phyloP scores from a whole-genome alignment of 208 protist genomes.

The Tetramitus jugosus region DNA sequence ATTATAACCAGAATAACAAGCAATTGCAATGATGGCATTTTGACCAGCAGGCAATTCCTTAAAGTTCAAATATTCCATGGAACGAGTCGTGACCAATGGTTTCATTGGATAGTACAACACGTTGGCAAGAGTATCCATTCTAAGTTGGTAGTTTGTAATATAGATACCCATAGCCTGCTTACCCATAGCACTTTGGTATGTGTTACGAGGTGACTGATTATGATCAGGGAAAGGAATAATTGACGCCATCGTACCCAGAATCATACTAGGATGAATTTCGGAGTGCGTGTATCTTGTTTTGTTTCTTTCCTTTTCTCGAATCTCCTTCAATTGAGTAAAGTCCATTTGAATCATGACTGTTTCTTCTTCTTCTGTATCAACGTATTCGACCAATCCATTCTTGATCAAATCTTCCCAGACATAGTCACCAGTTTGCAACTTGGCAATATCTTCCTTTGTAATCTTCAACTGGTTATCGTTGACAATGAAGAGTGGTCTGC shows the following conservation, averaged over 20 bases:
- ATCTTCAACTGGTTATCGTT: slow-evolving; percentile 53
- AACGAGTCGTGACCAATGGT: slow-evolving; percentile 72
- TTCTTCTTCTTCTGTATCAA: slow-evolving; percentile 73
- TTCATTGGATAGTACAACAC: slow-evolving; percentile 91
- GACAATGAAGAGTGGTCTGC: slow-evolving; percentile 66
- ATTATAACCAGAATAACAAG: slow-evolving; percentile 95
- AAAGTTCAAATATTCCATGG: slow-evolving; percentile 88
- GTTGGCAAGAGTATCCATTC: slow-evolving; percentile 87
- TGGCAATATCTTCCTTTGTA: slow-evolving; percentile 45
- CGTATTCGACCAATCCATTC: slow-evolving; percentile 78
- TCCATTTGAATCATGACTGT: slow-evolving; percentile 65
- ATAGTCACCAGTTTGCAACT: slow-evolving; percentile 47
- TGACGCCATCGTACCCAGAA: slow-evolving; percentile 84
- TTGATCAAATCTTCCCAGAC: slow-evolving; percentile 74
- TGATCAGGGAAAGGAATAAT: slow-evolving; percentile 95
- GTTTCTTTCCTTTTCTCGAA: slow-evolving; percentile 24
- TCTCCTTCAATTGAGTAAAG: slow-evolving; percentile 46
- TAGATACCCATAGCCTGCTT: slow-evolving; percentile 93
- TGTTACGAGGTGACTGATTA: slow-evolving; percentile 90
- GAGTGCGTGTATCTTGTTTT: slow-evolving; percentile 78
- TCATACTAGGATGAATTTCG: slow-evolving; percentile 94
- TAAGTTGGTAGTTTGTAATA: slow-evolving; percentile 76
- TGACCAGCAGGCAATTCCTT: slow-evolving; percentile 84
- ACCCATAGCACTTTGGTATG: slow-evolving; percentile 93
- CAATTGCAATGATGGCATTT: slow-evolving; percentile 90